phyloP scores from a whole-genome alignment of 768 basidiomycete genomes.

The Boletus subcaerulescens region DNA sequence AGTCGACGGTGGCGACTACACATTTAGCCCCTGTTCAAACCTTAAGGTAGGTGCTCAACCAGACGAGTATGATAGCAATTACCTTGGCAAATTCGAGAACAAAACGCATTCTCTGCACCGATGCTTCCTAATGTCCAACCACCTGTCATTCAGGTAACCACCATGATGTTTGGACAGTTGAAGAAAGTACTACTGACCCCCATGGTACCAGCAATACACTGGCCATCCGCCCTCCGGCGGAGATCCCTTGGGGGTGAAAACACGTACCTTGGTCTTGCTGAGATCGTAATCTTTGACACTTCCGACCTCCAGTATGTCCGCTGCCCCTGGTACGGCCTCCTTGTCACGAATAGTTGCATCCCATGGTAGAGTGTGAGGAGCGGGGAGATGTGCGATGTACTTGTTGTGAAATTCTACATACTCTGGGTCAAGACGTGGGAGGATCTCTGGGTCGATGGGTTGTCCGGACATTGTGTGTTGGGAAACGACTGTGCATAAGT shows the following conservation, averaged over 20 bases:
- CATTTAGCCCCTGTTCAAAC: constrained; percentile 29
- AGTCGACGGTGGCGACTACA: constrained; percentile 32
- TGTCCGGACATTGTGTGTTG: constrained; percentile 28
- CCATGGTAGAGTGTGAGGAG: constrained; percentile 62
- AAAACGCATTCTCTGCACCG: constrained; percentile 56
- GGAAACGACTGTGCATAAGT: not conserved
- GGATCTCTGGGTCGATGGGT: constrained; percentile 62
- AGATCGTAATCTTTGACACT: constrained; percentile 51
- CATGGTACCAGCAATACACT: constrained; percentile 71
- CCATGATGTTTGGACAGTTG: not conserved
- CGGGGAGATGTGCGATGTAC: constrained; percentile 42
- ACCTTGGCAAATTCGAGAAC: constrained; percentile 33
- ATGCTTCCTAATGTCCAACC: constrained; percentile 79
- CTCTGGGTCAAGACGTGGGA: constrained; percentile 59
- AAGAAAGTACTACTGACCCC: constrained; percentile 43
- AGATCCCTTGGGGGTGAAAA: constrained; percentile 55
- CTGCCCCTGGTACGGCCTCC: constrained; percentile 54
- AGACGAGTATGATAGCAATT: not conserved
- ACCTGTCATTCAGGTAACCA: constrained; percentile 37
- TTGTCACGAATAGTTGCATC: constrained; percentile 51
- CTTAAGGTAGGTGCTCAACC: not conserved
- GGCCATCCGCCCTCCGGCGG: constrained; percentile 63
- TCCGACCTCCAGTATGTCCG: constrained; percentile 55
- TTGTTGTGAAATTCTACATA: constrained; percentile 62
- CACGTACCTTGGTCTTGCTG: constrained; percentile 52